Evolutionary conservation across 768 basidiomycete species (phyloP), one percentile per base, ranked within the genome.

Genomic region (Amanita inopinata): DNA sequence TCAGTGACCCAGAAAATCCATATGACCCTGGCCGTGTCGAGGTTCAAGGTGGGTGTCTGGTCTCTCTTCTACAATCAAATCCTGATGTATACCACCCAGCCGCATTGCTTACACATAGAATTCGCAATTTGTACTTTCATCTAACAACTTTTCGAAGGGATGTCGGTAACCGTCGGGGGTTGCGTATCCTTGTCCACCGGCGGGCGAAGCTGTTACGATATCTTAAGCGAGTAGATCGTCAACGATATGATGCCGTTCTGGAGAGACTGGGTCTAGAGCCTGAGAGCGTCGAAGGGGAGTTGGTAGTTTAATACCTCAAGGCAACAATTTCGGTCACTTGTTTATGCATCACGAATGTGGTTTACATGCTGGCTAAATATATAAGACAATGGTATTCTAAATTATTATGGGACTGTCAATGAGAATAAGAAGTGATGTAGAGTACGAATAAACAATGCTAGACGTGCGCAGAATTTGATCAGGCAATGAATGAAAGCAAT

Each of bases 201-300:
- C 72, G 94, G 34, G 88, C 88, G 6, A 88, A 80, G 49, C 63
- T 92, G 17, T 71, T 97, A 23, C 75, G 71, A 49, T 96, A 97
- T 61, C 64, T 94, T 45, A 82, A 80, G 56, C 58, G 69, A 24
- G 58, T 65, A 25, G 69, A 83, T 50, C 69, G 74, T 32, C 70
- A 70, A 46, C 79, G 89, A 37, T 96, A 93, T 53, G 83, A 89
- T 46, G 63, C 61, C 11, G 54, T 86, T 18, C 70, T 98, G 38
- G 66, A 71, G 34, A 75, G 80, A 46, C 64, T 96, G 18, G 93
- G 83, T 2, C 58, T 97, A 15, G 85, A 92, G 49, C 70, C 75
- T 23, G 69, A 70, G 47, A 79, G 82, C 27, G 88, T 98, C 1
- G 91, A 96, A 60, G 93, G 92, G 31, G 92, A 97, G 58, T 65